These are phyloP conservation scores for Phallus indusiatus DNA, from an alignment of 768 basidiomycete genomes.

Conservation along the genomic window DNA sequence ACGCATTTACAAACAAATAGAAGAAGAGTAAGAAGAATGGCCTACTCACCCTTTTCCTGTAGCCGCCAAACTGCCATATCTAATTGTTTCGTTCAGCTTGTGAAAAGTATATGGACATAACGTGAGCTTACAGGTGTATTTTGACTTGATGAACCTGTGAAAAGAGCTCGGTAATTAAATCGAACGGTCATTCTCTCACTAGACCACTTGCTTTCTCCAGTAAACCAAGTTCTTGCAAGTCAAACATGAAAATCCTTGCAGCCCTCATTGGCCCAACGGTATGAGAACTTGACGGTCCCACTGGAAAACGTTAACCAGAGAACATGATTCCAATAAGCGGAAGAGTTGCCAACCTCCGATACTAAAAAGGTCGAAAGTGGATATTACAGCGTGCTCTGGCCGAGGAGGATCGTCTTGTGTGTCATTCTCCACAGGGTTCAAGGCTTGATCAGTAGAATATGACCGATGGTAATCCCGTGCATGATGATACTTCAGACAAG, in stretches of 20 bases:
- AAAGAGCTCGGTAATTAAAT: slow-evolving; percentile 1
- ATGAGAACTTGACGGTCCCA: slow-evolving; percentile 54
- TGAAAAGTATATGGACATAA: background rate
- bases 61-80: slow-evolving; percentile 89
- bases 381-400: slow-evolving; percentile 84
- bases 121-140: slow-evolving; percentile 58
- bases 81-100: slow-evolving; percentile 18
- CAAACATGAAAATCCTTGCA: slow-evolving; percentile 76
- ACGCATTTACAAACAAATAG: background rate
- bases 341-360: slow-evolving; percentile 57
- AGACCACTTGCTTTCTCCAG: slow-evolving; percentile 48
- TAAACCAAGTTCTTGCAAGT: slow-evolving; percentile 57
- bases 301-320: slow-evolving; percentile 21
- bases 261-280: slow-evolving; percentile 87
- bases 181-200: background rate
- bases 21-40: slow-evolving; percentile 2
- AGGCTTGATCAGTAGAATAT: background rate
- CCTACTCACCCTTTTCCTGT: slow-evolving; percentile 73
- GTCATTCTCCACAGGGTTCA: background rate
- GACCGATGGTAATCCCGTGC: background rate
- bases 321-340: slow-evolving; percentile 11
- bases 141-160: slow-evolving; percentile 68
- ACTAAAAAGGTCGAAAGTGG: slow-evolving; percentile 87
- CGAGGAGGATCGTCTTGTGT: slow-evolving; percentile 17
- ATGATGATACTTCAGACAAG: background rate